A percentile compares a stretch with the other conserved stretches of the same genome.
Evolutionary conservation across 768 basidiomycete genomes (phyloP).

Genomic region (Rhodotorula diobovata): DNA sequence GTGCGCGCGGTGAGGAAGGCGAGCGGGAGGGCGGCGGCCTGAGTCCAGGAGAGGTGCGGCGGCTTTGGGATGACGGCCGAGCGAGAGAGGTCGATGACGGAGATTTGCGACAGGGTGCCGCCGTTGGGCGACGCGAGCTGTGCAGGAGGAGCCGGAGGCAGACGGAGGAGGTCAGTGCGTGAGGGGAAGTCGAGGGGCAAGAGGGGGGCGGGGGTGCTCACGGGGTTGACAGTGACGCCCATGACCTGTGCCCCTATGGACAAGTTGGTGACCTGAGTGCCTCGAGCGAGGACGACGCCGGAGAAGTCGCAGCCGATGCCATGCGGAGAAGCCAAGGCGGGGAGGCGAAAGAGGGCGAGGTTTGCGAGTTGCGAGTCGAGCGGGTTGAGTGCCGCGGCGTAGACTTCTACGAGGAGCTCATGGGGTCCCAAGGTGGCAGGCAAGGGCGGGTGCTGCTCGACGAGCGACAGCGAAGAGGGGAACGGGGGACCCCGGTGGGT

Average conservation of each 20-base stretch:
- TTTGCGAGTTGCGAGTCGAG: constrained; percentile 26
- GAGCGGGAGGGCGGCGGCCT: constrained; percentile 38
- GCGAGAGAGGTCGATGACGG: constrained; percentile 20
- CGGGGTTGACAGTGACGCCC: constrained; percentile 58
- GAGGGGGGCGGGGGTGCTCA: too few species aligned
- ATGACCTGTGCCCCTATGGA: constrained; percentile 66
- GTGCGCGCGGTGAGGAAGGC: constrained; percentile 36
- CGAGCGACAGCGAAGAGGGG: constrained; percentile 16
- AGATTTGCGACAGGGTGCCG: constrained; percentile 19
- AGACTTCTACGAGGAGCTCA: constrained; percentile 25
- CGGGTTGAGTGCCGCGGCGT: constrained; percentile 26
- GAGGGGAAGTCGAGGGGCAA: too few species aligned
- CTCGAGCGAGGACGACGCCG: constrained; percentile 59
- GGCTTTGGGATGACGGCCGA: constrained; percentile 29
- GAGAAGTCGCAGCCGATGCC: constrained; percentile 80
- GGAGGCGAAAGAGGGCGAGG: constrained; percentile 15
- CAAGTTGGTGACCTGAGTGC: constrained; percentile 56
- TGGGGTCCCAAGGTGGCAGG: constrained; percentile 6
- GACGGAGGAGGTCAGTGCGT: neutral
- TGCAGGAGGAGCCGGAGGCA: too few species aligned
- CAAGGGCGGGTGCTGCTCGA: neutral
- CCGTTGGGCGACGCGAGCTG: constrained; percentile 14
- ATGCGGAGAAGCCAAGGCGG: neutral
- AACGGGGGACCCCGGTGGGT: constrained; percentile 19
- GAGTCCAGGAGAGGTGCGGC: neutral